These are phyloP conservation scores for Podila epigama DNA, from an alignment of 192 early-diverging fungal species.

Conservation along the genomic window DNA sequence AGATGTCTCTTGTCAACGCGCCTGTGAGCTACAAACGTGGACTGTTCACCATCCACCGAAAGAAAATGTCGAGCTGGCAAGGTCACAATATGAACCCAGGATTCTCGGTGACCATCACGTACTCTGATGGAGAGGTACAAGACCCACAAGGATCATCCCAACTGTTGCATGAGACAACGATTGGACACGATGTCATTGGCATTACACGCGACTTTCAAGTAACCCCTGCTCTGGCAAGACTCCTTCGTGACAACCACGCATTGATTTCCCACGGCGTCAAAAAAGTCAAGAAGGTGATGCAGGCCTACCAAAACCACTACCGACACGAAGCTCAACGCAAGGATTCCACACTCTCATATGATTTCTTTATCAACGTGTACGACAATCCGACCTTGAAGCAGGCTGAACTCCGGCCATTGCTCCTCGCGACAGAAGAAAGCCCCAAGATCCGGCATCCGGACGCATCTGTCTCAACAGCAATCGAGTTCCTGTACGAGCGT, in stretches of 20 bases:
- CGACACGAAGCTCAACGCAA: conserved; percentile 60
- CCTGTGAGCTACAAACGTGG: conserved; percentile 57
- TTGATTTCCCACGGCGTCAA: conserved; percentile 54
- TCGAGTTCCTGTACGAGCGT: conserved; percentile 52
- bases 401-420: conserved; percentile 28
- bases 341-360: conserved; percentile 54
- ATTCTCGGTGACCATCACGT: conserved; percentile 58
- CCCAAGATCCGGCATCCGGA: conserved; percentile 26
- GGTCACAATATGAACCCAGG: conserved; percentile 65
- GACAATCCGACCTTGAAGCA: conserved; percentile 50
- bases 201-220: conserved; percentile 57
- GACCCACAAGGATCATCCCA: conserved; percentile 42
- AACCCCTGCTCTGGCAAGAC: conserved; percentile 56
- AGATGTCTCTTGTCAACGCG: conserved; percentile 42
- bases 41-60: conserved; percentile 55
- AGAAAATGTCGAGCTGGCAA: conserved; percentile 50
- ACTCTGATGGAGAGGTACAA: conserved; percentile 54
- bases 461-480: conserved; percentile 13
- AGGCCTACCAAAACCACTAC: conserved; percentile 54
- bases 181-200: conserved; percentile 56
- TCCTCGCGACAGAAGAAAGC: conserved; percentile 49
- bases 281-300: conserved; percentile 46
- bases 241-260: conserved; percentile 65
- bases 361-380: conserved; percentile 55
- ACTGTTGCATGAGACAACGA: conserved; percentile 35